Evolutionary conservation across 1,139 yeast genomes (phyloP).

Genomic region (Suhomyces panamericanus): DNA sequence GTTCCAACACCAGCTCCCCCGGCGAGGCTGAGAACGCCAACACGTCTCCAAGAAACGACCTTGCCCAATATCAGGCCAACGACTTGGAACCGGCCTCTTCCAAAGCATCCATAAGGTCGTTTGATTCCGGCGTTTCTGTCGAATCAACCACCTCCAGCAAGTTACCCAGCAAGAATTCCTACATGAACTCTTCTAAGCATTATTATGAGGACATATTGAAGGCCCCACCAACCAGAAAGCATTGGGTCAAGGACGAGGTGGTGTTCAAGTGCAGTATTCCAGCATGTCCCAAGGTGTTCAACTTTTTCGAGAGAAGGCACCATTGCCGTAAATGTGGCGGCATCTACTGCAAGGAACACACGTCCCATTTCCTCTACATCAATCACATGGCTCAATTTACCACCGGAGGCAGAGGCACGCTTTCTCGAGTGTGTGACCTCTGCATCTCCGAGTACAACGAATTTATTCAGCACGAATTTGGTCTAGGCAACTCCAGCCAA

Average conservation of each 20-base stretch:
- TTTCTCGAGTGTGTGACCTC: slow-evolving; percentile 75
- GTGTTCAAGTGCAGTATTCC: slow-evolving; percentile 61
- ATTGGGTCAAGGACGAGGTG: slow-evolving; percentile 77
- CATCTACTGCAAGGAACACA: slow-evolving; percentile 74
- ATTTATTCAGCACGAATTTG: slow-evolving; percentile 45
- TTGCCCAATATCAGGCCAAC: slow-evolving; percentile 6
- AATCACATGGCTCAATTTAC: slow-evolving; percentile 73
- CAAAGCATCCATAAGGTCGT: slow-evolving; percentile 34
- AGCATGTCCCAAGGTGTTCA: slow-evolving; percentile 60
- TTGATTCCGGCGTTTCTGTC: slow-evolving; percentile 36
- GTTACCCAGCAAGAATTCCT: slow-evolving; percentile 9
- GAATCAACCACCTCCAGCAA: slow-evolving; percentile 28
- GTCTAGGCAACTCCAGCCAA: slow-evolving; percentile 20
- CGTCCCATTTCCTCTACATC: slow-evolving; percentile 56
- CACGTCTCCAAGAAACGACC: slow-evolving; percentile 1
- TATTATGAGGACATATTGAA: slow-evolving; percentile 33
- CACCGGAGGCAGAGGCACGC: slow-evolving; percentile 70
- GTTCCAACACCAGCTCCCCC: slow-evolving; percentile 9
- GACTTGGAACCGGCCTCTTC: slow-evolving; percentile 19
- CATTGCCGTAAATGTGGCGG: slow-evolving; percentile 96
- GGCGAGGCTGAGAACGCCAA: slow-evolving; percentile 2
- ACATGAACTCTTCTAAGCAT: slow-evolving; percentile 16
- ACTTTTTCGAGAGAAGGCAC: slow-evolving; percentile 83
- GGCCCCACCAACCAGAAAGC: slow-evolving; percentile 60
- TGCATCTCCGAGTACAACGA: slow-evolving; percentile 73